Evolutionary conservation across 2,329 filamentous ascomycete species (phyloP).

Genomic region (Colletotrichum sp.): DNA sequence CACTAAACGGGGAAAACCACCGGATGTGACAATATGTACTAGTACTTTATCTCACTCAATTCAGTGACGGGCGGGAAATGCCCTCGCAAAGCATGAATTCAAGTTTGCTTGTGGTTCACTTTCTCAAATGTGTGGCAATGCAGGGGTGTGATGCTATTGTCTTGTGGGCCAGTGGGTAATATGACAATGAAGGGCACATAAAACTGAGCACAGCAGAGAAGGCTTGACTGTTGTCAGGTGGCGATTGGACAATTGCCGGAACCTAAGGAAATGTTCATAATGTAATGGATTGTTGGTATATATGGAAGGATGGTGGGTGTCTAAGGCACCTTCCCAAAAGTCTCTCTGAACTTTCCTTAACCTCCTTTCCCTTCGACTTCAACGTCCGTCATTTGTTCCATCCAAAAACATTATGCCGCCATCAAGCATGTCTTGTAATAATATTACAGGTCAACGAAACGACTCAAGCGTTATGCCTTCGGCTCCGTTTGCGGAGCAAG

Average conservation of each 20-base stretch:
- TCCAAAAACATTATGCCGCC: neutral
- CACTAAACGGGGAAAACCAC: neutral
- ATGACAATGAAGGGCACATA: neutral
- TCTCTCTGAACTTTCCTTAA: neutral
- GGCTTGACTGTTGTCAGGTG: neutral
- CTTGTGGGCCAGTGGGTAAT: neutral
- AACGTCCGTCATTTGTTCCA: neutral
- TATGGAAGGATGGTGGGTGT: neutral
- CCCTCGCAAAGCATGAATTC: neutral
- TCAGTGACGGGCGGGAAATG: neutral
- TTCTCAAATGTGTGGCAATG: neutral
- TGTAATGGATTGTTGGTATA: neutral
- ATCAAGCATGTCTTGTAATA: slow-evolving; percentile 3
- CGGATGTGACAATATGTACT: slow-evolving; percentile 21
- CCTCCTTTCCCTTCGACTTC: neutral
- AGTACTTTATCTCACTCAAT: slow-evolving; percentile 16
- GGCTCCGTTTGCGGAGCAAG: neutral
- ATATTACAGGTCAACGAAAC: slow-evolving; percentile 3
- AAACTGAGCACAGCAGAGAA: neutral
- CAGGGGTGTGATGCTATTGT: neutral
- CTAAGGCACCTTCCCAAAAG: neutral
- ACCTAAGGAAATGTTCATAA: neutral
- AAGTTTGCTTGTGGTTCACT: neutral
- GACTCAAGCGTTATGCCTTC: neutral
- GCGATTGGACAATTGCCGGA: neutral